A percentile compares a stretch with the other conserved stretches of the same genome.
phyloP scores from a whole-genome alignment of 2,329 filamentous ascomycete genomes.

The Ceratocystis cacaofunesta region DNA sequence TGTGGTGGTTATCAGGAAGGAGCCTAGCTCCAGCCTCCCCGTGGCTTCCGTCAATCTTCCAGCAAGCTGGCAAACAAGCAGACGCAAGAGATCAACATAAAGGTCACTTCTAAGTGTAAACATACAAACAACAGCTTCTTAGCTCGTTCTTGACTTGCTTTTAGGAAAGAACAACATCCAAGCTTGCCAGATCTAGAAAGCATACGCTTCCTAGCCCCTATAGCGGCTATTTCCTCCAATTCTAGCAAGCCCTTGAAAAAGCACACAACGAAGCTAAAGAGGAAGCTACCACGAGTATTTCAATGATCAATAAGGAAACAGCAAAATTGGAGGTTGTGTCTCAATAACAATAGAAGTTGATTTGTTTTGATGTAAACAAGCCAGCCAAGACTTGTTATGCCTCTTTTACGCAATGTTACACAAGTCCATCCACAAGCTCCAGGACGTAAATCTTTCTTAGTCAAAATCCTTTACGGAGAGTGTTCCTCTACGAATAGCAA shows the following conservation, averaged over 20 bases:
- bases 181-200: background rate
- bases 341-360: too few relatives aligned
- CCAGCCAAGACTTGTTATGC: background rate
- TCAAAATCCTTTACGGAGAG: background rate
- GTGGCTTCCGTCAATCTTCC: background rate
- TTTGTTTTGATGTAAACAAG: slow-evolving; percentile 2
- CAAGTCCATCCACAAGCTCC: background rate
- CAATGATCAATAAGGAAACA: background rate
- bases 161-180: background rate
- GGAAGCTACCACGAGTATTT: background rate
- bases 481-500: background rate
- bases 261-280: background rate
- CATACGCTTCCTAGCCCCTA: background rate
- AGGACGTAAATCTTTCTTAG: background rate
- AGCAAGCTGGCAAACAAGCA: too few relatives aligned
- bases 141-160: background rate
- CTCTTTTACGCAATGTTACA: background rate
- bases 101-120: background rate
- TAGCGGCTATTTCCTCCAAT: background rate
- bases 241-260: background rate
- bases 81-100: too few relatives aligned
- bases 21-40: background rate
- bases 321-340: background rate
- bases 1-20: background rate
- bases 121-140: background rate